Conservation (phyloP, 2,329 filamentous ascomycete genomes). For the Fragosphaeria purpurea region DNA sequence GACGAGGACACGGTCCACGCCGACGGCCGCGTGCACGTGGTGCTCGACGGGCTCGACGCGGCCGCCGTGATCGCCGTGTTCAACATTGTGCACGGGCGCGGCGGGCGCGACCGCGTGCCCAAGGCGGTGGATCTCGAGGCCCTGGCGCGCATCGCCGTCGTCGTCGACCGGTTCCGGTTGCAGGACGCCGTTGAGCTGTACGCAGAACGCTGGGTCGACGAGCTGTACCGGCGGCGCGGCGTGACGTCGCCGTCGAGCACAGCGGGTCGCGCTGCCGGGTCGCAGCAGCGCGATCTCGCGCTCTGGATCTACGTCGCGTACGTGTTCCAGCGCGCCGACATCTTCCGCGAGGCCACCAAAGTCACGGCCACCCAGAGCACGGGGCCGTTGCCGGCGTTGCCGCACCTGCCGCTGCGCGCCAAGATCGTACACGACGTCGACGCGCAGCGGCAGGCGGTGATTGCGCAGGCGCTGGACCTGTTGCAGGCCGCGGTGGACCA, state of each 20-base stretch:
- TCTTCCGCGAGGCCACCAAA: constrained; percentile 19
- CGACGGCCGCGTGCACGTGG: constrained; percentile 23
- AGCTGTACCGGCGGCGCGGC: constrained; percentile 11
- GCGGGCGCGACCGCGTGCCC: constrained; percentile 29
- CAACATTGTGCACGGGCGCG: constrained; percentile 34
- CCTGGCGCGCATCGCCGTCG: constrained; percentile 32
- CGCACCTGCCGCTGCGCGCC: constrained; percentile 19
- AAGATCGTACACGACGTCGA: constrained; percentile 21
- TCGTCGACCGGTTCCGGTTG: constrained; percentile 33
- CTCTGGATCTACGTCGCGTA: constrained; percentile 23
- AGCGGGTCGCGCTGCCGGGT: too few relatives aligned
- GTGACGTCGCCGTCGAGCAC: constrained; percentile 10
- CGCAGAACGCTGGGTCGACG: constrained; percentile 29
- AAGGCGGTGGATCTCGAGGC: constrained; percentile 26
- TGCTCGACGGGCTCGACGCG: constrained; percentile 23
- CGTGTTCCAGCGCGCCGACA: constrained; percentile 19
- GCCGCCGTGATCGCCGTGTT: constrained; percentile 30
- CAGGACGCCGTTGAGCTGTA: constrained; percentile 32
- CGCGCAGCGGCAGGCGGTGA: constrained; percentile 16
- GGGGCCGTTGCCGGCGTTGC: constrained; percentile 16
- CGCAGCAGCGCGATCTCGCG: constrained; percentile 13
- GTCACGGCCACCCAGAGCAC: constrained; percentile 16
- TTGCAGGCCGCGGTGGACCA: constrained; percentile 16
- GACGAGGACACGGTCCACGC: constrained; percentile 10
- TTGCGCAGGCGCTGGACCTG: constrained; percentile 14